Evolutionary conservation across 73 alveolate species (phyloP), one percentile per base, ranked within the genome.

Genomic region (Diophrys sp.): DNA sequence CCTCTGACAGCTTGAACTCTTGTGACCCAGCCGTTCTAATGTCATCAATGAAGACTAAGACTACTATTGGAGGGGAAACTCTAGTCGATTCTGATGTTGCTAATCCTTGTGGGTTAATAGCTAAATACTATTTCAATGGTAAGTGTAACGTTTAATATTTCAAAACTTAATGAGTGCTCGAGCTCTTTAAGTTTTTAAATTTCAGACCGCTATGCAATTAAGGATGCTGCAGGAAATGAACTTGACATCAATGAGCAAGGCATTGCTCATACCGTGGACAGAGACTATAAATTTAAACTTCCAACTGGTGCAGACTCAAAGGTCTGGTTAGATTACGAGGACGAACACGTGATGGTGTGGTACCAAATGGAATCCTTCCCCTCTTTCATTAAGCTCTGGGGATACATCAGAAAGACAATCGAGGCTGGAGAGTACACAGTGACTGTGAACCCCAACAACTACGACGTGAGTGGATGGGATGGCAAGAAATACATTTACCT

Each of bases 81-180:
- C 80, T 93, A 14, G 68, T 77, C 34, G 32, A 71, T 25, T 72
- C 68, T 8, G 93, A 87, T 14, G 54, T 56, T 1, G 96, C 98
- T 11, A 57, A 78, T 56, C 98, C 98, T 23, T 93, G 98, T 71
- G 98, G 98, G n/a, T 77, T 93, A 79, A 84, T 85, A 44, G 98
- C 98, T 24, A 93, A 90, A 83, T 85, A 89, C 53, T 73, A 71
- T 80, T 93, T 93, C 88, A 26, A 2, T 70, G 77, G 31, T 70
- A 26, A 25, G 56, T 70, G 14, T 5, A 27, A 11, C 62, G 62
- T 44, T 44, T 44, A 5, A 44, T 18, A 5, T 44, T 44, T 18
- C n/a, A n/a, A n/a, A n/a, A n/a, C n/a, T n/a, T n/a, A n/a, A n/a
- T n/a, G n/a, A n/a, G n/a, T n/a, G n/a, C n/a, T n/a, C n/a, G n/a